A percentile compares a stretch with the other conserved stretches of the same genome.
phyloP scores from a whole-genome alignment of 73 alveolate genomes.

The Strombidium stylifer region DNA sequence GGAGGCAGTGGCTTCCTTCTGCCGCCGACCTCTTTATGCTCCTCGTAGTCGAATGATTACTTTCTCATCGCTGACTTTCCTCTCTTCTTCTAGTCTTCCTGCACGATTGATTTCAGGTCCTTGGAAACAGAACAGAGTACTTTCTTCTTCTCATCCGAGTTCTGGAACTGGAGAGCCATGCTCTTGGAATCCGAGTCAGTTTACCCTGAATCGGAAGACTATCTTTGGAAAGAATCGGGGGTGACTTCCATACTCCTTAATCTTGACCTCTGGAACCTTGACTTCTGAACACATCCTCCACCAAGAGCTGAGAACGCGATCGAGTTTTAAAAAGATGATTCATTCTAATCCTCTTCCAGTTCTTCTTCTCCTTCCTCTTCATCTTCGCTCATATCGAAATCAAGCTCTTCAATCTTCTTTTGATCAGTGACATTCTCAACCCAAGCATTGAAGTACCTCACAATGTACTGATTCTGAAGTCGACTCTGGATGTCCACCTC shows the following conservation, averaged over 20 bases:
- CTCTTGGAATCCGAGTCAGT: not conserved
- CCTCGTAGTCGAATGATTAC: not conserved
- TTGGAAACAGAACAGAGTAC: not conserved
- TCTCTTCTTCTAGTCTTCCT: not conserved
- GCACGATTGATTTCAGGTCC: not conserved
- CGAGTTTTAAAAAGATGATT: not conserved
- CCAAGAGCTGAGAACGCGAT: not conserved
- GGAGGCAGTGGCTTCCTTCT: not conserved
- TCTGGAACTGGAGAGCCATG: not conserved
- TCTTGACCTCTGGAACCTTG: constrained; percentile 6
- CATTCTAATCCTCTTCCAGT: constrained; percentile 15
- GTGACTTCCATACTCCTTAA: constrained; percentile 17
- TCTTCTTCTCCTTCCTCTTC: constrained; percentile 56
- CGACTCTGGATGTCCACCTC: constrained; percentile 74
- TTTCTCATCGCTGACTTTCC: not conserved
- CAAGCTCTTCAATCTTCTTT: constrained; percentile 32
- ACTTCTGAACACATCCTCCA: not conserved
- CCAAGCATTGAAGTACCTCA: constrained; percentile 91
- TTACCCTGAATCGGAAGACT: too few relatives aligned
- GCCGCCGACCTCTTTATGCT: not conserved
- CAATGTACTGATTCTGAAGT: constrained; percentile 76
- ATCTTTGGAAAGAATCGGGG: too few relatives aligned
- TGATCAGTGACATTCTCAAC: constrained; percentile 64
- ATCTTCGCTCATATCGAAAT: constrained; percentile 40
- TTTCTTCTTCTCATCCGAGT: too few relatives aligned